Evolutionary conservation across 495 filamentous ascomycete genomes (phyloP).

Genomic region (Pyronema omphalodes): DNA sequence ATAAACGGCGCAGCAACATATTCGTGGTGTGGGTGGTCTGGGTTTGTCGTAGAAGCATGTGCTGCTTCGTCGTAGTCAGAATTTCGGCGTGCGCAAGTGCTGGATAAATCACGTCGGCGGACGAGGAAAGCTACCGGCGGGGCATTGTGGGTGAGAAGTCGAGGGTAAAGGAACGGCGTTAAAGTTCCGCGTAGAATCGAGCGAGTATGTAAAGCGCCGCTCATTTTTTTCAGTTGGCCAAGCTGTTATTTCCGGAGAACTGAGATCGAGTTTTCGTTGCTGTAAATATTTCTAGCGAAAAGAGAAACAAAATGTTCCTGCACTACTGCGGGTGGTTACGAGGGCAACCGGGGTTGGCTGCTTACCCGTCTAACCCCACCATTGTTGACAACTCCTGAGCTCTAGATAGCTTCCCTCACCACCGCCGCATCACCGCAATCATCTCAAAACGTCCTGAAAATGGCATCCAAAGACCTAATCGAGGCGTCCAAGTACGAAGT

Average conservation of each 20-base stretch:
- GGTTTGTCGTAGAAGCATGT: slow-evolving; percentile 40
- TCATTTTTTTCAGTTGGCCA: neutral
- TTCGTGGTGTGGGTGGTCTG: slow-evolving; percentile 29
- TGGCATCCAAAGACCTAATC: slow-evolving; percentile 41
- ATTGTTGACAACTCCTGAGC: neutral
- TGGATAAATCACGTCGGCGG: slow-evolving; percentile 5
- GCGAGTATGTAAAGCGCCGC: neutral
- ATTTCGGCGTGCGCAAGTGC: neutral
- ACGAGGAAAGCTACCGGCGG: slow-evolving; percentile 1
- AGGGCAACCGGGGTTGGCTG: no score
- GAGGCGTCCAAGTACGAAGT: slow-evolving; percentile 62
- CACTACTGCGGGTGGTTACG: no score
- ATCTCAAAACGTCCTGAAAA: slow-evolving; percentile 12
- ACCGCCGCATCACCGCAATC: slow-evolving; percentile 6
- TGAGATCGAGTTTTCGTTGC: neutral
- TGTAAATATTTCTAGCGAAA: no score
- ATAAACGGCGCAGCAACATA: slow-evolving; percentile 68
- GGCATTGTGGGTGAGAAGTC: neutral
- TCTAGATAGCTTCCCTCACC: slow-evolving; percentile 1
- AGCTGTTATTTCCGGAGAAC: neutral
- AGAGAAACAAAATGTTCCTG: no score
- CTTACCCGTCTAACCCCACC: slow-evolving; percentile 2
- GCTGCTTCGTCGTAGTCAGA: slow-evolving; percentile 1
- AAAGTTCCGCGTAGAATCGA: neutral
- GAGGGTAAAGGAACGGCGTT: slow-evolving; percentile 6